Conservation (phyloP, 176 grass and related monocot genomes). For the Oryza officinalis region DNA sequence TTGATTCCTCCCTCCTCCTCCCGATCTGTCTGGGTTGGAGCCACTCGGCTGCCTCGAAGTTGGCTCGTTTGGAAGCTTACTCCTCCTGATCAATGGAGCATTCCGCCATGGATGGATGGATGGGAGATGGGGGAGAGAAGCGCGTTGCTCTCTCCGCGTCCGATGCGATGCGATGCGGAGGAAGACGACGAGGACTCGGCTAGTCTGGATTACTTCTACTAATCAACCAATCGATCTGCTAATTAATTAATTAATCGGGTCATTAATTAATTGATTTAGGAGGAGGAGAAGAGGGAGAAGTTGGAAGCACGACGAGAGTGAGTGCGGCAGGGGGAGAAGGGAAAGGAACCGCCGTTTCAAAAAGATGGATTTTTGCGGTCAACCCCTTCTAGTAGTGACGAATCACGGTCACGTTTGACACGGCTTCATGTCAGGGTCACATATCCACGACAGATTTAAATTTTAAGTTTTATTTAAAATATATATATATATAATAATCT, state of each 20-base stretch:
- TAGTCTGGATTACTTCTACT: not conserved
- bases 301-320: not conserved
- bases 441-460: no score
- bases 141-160: not conserved
- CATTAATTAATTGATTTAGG: not conserved
- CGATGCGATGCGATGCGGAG: not conserved
- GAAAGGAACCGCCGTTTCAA: no score
- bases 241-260: no score
- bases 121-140: not conserved
- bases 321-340: no score
- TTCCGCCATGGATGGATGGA: not conserved
- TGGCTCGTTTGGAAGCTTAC: not conserved
- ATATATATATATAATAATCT: no score
- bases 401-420: no score
- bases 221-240: not conserved
- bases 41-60: no score
- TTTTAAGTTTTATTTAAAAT: no score
- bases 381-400: no score
- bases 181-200: not conserved
- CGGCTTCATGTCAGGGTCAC: no score
- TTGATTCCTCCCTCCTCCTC: slow-evolving; percentile 1
- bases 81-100: not conserved
- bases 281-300: not conserved
- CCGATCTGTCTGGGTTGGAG: not conserved
- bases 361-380: no score